Conservation (phyloP, 2,329 filamentous ascomycete species). For the Tolypocladium ovalisporum region DNA sequence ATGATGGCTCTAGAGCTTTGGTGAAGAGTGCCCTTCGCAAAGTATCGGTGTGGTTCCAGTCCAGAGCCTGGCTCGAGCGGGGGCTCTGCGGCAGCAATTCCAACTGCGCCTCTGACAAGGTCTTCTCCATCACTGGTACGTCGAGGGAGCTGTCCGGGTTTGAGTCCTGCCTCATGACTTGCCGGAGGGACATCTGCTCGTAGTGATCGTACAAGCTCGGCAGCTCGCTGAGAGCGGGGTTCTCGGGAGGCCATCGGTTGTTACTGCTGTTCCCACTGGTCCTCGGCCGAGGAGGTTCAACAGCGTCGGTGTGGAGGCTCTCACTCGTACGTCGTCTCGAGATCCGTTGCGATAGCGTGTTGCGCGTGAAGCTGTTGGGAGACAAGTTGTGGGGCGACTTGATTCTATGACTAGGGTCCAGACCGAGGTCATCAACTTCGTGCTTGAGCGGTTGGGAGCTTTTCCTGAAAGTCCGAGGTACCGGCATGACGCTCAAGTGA, state of each 20-base stretch:
- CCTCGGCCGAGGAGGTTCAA: conserved; percentile 11
- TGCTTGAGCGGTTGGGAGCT: conserved; percentile 4
- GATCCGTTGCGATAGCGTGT: conserved; percentile 15
- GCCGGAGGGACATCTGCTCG: conserved; percentile 42
- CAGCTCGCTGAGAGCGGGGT: conserved; percentile 24
- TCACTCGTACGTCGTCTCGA: conserved; percentile 12
- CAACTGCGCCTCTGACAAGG: background rate
- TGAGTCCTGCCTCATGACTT: conserved; percentile 21
- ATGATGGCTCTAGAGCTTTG: conserved; percentile 14
- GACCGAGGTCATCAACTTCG: conserved; percentile 10
- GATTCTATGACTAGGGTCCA: conserved; percentile 24
- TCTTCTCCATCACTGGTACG: background rate
- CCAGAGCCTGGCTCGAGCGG: conserved; percentile 3
- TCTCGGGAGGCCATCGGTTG: conserved; percentile 9
- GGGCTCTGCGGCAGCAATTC: conserved; percentile 1
- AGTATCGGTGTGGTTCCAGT: conserved; percentile 6
- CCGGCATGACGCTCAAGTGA: conserved; percentile 30
- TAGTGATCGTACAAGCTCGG: conserved; percentile 47
- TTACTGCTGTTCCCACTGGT: conserved; percentile 17
- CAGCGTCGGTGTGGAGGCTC: background rate
- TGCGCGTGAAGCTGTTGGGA: conserved; percentile 18
- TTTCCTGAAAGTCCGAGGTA: conserved; percentile 16
- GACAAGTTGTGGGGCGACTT: conserved; percentile 30
- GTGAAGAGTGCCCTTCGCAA: conserved; percentile 8
- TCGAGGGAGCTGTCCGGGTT: conserved; percentile 1